phyloP scores from a whole-genome alignment of 2,329 filamentous ascomycete genomes.

The Trichothecium sympodiale region DNA sequence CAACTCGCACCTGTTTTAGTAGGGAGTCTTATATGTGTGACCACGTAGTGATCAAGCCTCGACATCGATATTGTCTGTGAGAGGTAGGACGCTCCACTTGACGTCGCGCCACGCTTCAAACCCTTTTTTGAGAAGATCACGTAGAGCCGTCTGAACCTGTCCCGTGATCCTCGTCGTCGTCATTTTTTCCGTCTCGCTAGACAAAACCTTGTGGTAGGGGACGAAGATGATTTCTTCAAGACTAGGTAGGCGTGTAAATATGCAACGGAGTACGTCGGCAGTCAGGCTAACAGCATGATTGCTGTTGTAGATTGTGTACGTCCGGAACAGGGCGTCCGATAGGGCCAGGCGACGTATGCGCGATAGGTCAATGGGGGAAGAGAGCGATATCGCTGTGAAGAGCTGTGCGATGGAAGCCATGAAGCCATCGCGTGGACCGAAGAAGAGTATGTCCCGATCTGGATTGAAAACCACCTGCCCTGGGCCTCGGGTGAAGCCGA shows the following conservation, averaged over 20 bases:
- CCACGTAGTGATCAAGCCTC: too few relatives aligned
- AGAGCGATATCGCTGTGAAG: constrained; percentile 30
- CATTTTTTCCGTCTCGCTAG: too few relatives aligned
- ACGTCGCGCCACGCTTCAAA: too few relatives aligned
- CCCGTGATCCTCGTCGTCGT: too few relatives aligned
- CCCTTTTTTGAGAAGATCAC: too few relatives aligned
- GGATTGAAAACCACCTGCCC: constrained; percentile 32
- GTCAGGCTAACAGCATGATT: constrained; percentile 27
- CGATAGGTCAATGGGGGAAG: constrained; percentile 27
- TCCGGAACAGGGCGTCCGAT: constrained; percentile 31
- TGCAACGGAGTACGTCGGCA: constrained; percentile 25
- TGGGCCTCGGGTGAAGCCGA: constrained; percentile 28
- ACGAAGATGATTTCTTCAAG: constrained; percentile 33
- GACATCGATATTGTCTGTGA: too few relatives aligned
- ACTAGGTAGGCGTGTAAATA: constrained; percentile 24
- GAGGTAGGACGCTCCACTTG: too few relatives aligned
- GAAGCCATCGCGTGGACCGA: constrained; percentile 31
- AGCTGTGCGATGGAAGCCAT: constrained; percentile 35
- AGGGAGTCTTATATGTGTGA: too few relatives aligned
- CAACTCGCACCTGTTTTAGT: too few relatives aligned
- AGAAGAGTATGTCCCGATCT: constrained; percentile 32
- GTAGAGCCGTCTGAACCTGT: too few relatives aligned
- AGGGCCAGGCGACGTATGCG: constrained; percentile 31
- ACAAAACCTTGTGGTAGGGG: constrained; percentile 12
- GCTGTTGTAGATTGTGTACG: constrained; percentile 4